Conservation (phyloP, 1,284 basidiomycete genomes). For the Moesziomyces sp. region DNA sequence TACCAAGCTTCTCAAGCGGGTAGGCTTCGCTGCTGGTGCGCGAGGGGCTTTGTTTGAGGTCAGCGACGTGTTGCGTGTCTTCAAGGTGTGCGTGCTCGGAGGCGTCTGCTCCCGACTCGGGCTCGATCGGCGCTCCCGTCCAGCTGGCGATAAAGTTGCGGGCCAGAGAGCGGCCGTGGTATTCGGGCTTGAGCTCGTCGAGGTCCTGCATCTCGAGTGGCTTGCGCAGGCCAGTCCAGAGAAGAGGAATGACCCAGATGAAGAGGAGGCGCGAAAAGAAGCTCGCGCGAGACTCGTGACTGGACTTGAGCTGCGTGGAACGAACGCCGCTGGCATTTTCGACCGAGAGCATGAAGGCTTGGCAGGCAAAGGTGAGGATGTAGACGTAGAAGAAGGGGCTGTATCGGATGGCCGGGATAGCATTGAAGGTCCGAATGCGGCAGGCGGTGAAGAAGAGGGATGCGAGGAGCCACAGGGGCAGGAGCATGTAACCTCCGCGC, state of each 20-base stretch:
- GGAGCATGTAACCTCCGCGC: conserved; percentile 30
- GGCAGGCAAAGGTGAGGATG: conserved; percentile 29
- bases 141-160: conserved; percentile 27
- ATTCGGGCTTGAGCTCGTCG: conserved; percentile 42
- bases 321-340: conserved; percentile 45
- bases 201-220: conserved; percentile 46
- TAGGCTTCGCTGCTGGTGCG: conserved; percentile 19
- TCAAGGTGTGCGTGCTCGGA: background rate
- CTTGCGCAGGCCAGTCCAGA: conserved; percentile 38
- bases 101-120: background rate
- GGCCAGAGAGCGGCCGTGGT: conserved; percentile 29
- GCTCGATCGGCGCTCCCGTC: conserved; percentile 11
- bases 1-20: conserved; percentile 22
- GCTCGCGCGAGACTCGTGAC: conserved; percentile 43
- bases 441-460: conserved; percentile 43
- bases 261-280: conserved; percentile 53
- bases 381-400: conserved; percentile 43
- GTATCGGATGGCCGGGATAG: conserved; percentile 23
- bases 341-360: conserved; percentile 41
- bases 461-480: conserved; percentile 51
- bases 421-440: conserved; percentile 47
- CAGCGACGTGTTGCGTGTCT: background rate
- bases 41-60: conserved; percentile 15
- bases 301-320: conserved; percentile 22
- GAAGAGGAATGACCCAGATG: conserved; percentile 49